These are phyloP conservation scores for Simplicillium sp. DNA, from an alignment of 2,329 filamentous ascomycete species.

Conservation along the genomic window DNA sequence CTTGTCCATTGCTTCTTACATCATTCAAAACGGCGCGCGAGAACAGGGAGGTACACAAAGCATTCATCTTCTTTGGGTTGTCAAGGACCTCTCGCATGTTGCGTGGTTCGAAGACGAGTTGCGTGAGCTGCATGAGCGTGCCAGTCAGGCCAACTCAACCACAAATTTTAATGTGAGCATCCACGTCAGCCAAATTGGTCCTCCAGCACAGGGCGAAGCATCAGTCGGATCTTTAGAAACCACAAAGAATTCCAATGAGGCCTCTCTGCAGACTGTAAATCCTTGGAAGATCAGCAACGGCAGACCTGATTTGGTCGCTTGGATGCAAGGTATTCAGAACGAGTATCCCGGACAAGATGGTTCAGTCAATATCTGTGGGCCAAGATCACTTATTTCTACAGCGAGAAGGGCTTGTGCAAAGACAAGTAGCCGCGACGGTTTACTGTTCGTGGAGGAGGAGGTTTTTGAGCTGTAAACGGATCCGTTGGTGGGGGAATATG, in stretches of 20 bases:
- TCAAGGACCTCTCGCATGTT: conserved; percentile 8
- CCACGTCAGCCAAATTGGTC: neutral
- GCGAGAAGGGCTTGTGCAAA: neutral
- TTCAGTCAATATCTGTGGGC: neutral
- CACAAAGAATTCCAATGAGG: neutral
- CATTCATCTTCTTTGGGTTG: conserved; percentile 10
- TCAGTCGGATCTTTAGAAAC: neutral
- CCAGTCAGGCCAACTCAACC: neutral
- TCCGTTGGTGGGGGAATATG: too few relatives aligned
- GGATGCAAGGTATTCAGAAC: neutral
- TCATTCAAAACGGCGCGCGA: conserved; percentile 6
- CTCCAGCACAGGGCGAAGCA: neutral
- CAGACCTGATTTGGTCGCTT: neutral
- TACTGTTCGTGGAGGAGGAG: neutral
- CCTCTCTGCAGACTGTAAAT: neutral
- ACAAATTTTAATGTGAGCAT: conserved; percentile 8
- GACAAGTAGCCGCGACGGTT: neutral
- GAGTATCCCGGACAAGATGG: neutral
- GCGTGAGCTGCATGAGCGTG: neutral
- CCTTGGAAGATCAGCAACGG: neutral
- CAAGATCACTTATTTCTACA: neutral
- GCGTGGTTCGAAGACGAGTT: conserved; percentile 11
- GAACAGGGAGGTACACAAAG: neutral
- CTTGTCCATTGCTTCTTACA: conserved; percentile 13
- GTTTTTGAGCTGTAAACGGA: neutral